Evolutionary conservation across 352 stramenopile species (phyloP).

Genomic region (Phytopythium boreale): DNA sequence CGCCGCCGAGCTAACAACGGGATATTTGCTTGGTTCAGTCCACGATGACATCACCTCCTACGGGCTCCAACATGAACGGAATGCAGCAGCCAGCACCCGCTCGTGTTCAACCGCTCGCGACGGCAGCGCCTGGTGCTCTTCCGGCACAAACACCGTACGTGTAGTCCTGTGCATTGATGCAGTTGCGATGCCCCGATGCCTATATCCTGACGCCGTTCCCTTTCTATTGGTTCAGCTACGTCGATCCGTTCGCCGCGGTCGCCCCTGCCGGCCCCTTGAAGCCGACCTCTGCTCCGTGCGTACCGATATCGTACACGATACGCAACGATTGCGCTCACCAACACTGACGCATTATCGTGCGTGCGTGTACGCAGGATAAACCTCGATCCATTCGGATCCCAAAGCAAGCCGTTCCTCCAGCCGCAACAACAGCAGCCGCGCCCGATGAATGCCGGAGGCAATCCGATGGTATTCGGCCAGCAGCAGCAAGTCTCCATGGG

Average conservation of each 20-base stretch:
- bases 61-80: conserved; percentile 5
- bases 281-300: conserved; percentile 26
- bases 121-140: not conserved
- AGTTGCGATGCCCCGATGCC: not conserved
- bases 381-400: conserved; percentile 42
- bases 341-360: not conserved
- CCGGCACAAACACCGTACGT: conserved; percentile 13
- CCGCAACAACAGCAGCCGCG: conserved; percentile 17
- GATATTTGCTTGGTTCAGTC: conserved; percentile 12
- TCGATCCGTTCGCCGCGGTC: conserved; percentile 61
- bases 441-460: conserved; percentile 12
- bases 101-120: not conserved
- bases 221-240: conserved; percentile 23
- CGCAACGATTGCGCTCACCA: not conserved
- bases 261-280: conserved; percentile 40
- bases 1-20: not conserved
- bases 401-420: conserved; percentile 21
- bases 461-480: conserved; percentile 11
- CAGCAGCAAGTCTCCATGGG: conserved; percentile 24
- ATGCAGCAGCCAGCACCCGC: conserved; percentile 12
- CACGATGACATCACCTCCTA: conserved; percentile 21
- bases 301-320: not conserved
- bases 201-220: not conserved
- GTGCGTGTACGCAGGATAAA: conserved; percentile 27
- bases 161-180: conserved; percentile 6